Conservation (phyloP, 2,329 filamentous ascomycete genomes). For the Penicillium sclerotigenum region DNA sequence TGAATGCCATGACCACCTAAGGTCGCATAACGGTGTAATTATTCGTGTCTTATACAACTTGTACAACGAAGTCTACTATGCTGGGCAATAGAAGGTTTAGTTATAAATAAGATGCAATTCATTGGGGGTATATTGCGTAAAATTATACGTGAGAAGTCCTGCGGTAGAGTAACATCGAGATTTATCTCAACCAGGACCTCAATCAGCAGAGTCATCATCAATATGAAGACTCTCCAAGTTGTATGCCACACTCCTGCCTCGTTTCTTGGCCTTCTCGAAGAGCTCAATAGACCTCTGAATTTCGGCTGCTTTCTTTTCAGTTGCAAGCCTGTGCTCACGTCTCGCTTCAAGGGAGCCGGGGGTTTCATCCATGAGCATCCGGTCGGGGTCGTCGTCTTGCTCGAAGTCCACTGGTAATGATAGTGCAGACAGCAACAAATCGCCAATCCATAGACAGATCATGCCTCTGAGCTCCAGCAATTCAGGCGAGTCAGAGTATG, state of each 20-base stretch:
- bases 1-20: not conserved
- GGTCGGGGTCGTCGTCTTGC: conserved; percentile 15
- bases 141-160: not conserved
- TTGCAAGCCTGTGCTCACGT: conserved; percentile 33
- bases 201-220: conserved; percentile 18
- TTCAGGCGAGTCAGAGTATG: conserved; percentile 65
- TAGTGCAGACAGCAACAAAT: conserved; percentile 52
- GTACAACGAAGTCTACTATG: not conserved
- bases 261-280: conserved; percentile 34
- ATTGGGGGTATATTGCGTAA: not conserved
- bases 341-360: conserved; percentile 30
- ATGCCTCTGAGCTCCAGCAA: conserved; percentile 70
- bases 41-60: not conserved
- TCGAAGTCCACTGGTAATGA: conserved; percentile 18
- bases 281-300: conserved; percentile 33
- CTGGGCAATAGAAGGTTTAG: not conserved
- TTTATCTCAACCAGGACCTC: not conserved
- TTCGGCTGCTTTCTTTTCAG: conserved; percentile 33
- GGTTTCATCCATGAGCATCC: conserved; percentile 20
- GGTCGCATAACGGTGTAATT: not conserved
- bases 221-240: conserved; percentile 32
- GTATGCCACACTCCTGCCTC: conserved; percentile 30
- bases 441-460: conserved; percentile 70
- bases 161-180: not conserved
- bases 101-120: not conserved